A percentile compares a stretch with the other conserved stretches of the same genome.
phyloP scores from a whole-genome alignment of 345 rosid genomes.

The Limnanthes douglasii region DNA sequence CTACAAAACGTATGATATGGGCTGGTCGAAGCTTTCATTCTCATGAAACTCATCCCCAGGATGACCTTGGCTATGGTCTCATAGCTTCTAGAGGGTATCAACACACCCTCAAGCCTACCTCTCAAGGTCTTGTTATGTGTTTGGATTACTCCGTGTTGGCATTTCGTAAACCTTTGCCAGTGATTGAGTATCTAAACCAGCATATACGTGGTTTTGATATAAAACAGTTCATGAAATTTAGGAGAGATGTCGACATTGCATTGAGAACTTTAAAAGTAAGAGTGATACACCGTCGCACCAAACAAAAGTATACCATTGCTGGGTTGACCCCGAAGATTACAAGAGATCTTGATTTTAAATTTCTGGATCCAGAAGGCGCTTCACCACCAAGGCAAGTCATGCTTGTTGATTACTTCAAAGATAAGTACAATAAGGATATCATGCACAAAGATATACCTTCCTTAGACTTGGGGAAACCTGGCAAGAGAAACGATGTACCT shows the following conservation, averaged over 20 bases:
- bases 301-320: slow-evolving; percentile 35
- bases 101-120: slow-evolving; percentile 62
- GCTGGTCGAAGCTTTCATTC: slow-evolving; percentile 50
- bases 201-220: slow-evolving; percentile 22
- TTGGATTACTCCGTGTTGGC: slow-evolving; percentile 68
- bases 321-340: slow-evolving; percentile 38
- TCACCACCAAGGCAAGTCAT: slow-evolving; percentile 11
- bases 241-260: slow-evolving; percentile 23
- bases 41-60: slow-evolving; percentile 6
- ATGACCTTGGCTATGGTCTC: slow-evolving; percentile 49
- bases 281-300: slow-evolving; percentile 48
- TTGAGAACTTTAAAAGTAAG: slow-evolving; percentile 41
- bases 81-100: slow-evolving; percentile 54
- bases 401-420: slow-evolving; percentile 47
- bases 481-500: slow-evolving; percentile 40
- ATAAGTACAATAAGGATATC: slow-evolving; percentile 34
- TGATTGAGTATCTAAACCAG: slow-evolving; percentile 33
- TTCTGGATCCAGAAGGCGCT: slow-evolving; percentile 29
- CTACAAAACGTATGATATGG: slow-evolving; percentile 39
- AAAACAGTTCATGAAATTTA: slow-evolving; percentile 9
- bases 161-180: slow-evolving; percentile 44
- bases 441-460: slow-evolving; percentile 39
- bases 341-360: slow-evolving; percentile 15
- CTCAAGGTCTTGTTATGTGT: slow-evolving; percentile 54
- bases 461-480: slow-evolving; percentile 48